Evolutionary conservation across 129 eudicot genomes (phyloP).

Genomic region (Flaveria ramosissima): DNA sequence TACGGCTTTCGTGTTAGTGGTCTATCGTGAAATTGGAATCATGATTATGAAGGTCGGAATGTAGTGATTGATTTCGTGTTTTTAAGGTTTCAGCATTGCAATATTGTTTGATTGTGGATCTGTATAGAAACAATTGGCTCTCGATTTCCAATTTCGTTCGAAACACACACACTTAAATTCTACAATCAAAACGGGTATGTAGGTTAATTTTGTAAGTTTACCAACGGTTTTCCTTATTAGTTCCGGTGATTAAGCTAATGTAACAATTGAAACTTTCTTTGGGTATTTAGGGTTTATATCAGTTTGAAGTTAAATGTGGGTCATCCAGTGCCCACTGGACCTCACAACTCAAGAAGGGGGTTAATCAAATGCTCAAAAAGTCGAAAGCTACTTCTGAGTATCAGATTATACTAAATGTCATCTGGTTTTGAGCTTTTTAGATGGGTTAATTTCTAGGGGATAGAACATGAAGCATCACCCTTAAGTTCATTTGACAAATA

Average conservation of each 20-base stretch:
- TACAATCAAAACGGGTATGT: not conserved
- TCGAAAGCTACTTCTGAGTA: not conserved
- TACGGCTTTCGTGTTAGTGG: not conserved
- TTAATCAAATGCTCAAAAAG: not conserved
- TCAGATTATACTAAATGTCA: not conserved
- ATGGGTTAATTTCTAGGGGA: not conserved
- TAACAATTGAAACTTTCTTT: not conserved
- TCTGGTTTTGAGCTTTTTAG: not conserved
- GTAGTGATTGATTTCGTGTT: not conserved
- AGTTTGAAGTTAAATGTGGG: not conserved
- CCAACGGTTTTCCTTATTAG: not conserved
- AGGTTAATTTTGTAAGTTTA: not conserved
- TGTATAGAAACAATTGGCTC: not conserved
- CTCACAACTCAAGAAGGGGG: not conserved
- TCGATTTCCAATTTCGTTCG: not conserved
- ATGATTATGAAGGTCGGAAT: not conserved
- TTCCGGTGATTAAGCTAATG: not conserved
- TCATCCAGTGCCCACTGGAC: not conserved
- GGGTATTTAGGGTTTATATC: not conserved
- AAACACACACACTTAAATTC: not conserved
- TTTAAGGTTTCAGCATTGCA: not conserved
- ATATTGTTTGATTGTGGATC: not conserved
- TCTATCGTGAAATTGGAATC: not conserved
- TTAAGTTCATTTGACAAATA: not conserved
- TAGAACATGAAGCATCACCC: not conserved